These are phyloP conservation scores for Sambucus nigra DNA, from an alignment of 129 eudicot species.

Conservation along the genomic window DNA sequence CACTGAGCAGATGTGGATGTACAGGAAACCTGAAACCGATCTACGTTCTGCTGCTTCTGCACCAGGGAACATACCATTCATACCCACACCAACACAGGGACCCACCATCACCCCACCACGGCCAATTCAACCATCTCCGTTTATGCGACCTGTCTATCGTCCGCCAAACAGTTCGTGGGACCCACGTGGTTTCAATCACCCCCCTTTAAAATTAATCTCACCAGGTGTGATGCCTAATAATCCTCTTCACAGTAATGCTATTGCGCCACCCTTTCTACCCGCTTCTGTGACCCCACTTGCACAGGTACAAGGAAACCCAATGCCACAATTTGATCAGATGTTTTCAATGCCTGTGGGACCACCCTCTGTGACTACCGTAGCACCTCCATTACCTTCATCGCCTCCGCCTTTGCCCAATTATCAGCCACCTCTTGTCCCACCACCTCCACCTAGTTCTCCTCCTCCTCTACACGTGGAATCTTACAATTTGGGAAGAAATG, in stretches of 20 bases:
- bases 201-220: constrained; percentile 27
- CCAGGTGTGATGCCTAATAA: constrained; percentile 26
- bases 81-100: constrained; percentile 41
- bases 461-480: constrained; percentile 48
- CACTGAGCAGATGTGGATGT: constrained; percentile 56
- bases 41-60: constrained; percentile 33
- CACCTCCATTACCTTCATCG: constrained; percentile 36
- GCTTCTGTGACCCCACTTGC: constrained; percentile 86
- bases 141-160: constrained; percentile 48
- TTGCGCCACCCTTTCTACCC: constrained; percentile 67
- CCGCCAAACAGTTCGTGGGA: constrained; percentile 76
- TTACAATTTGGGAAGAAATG: constrained; percentile 26
- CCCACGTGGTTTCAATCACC: constrained; percentile 41
- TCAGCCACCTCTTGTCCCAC: constrained; percentile 27
- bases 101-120: constrained; percentile 48
- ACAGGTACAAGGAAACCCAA: constrained; percentile 48
- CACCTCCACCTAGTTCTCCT: constrained; percentile 37
- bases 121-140: constrained; percentile 43
- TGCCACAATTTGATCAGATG: constrained; percentile 56
- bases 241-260: constrained; percentile 29
- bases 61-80: constrained; percentile 25
- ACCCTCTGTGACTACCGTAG: constrained; percentile 33
- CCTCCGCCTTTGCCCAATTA: constrained; percentile 50
- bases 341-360: constrained; percentile 40
- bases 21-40: constrained; percentile 37